Conservation (phyloP, 768 basidiomycete genomes). For the Rhizopogon rudus region DNA sequence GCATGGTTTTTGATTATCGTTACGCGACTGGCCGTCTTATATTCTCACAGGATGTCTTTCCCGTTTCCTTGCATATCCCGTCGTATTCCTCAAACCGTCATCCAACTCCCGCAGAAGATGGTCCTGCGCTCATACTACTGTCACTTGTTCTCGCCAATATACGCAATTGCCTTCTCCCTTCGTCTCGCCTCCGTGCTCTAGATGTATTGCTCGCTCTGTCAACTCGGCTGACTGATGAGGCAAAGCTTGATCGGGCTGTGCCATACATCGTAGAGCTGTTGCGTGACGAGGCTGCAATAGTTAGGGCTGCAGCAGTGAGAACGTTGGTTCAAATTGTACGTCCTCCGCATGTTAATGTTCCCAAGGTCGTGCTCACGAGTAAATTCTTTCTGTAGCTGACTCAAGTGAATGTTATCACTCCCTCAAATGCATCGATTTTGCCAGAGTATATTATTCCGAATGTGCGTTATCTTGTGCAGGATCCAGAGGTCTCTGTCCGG, state of each 20-base stretch:
- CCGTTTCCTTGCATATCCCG: conserved; percentile 65
- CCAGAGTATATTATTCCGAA: conserved; percentile 96
- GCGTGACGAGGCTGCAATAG: conserved; percentile 78
- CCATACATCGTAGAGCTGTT: conserved; percentile 89
- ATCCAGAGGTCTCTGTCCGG: conserved; percentile 82
- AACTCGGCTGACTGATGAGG: conserved; percentile 86
- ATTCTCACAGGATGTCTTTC: conserved; percentile 60
- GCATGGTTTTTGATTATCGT: conserved; percentile 26
- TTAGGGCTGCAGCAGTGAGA: conserved; percentile 74
- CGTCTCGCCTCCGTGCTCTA: conserved; percentile 79
- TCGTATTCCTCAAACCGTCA: conserved; percentile 36
- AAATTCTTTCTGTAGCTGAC: conserved; percentile 40
- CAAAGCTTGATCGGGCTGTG: conserved; percentile 88
- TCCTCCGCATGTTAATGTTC: conserved; percentile 7
- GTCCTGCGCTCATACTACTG: conserved; percentile 83
- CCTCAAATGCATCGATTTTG: conserved; percentile 66
- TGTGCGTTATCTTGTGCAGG: conserved; percentile 74
- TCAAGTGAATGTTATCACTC: conserved; percentile 68
- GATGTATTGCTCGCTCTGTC: conserved; percentile 84
- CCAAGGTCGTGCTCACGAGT: conserved; percentile 8
- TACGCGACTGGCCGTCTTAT: not conserved
- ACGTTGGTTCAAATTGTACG: conserved; percentile 81
- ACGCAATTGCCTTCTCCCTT: conserved; percentile 80
- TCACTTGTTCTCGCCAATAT: conserved; percentile 86
- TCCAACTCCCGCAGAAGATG: conserved; percentile 70